Percentiles rank a stretch among this genome's conserved stretches.
Conservation (phyloP, 1,284 basidiomycete genomes). For the Mycosarcoma maydis region DNA sequence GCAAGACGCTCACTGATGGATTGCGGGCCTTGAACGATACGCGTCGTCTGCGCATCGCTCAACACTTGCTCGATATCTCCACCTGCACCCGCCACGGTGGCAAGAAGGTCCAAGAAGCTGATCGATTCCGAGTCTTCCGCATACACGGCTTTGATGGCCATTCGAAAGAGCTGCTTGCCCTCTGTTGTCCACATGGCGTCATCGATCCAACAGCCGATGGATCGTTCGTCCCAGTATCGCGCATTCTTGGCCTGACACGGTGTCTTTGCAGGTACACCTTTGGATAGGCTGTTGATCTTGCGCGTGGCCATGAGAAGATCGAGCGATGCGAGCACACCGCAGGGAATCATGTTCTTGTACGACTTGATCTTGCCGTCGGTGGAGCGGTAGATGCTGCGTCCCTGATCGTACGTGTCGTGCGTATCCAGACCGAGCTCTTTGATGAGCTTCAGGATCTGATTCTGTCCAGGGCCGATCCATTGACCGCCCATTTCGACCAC, state of each 20-base stretch:
- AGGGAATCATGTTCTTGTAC: constrained; percentile 39
- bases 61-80: constrained; percentile 39
- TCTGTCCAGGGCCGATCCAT: constrained; percentile 70
- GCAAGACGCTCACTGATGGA: constrained; percentile 33
- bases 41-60: constrained; percentile 41
- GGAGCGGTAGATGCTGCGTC: constrained; percentile 38
- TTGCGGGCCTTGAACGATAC: constrained; percentile 37
- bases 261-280: constrained; percentile 23
- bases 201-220: constrained; percentile 47
- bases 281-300: constrained; percentile 45
- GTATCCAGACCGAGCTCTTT: constrained; percentile 67
- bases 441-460: constrained; percentile 69
- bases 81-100: constrained; percentile 34
- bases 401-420: constrained; percentile 41
- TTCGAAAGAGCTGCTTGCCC: constrained; percentile 30
- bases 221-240: constrained; percentile 35
- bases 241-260: constrained; percentile 21
- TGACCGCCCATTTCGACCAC: constrained; percentile 70
- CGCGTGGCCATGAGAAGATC: constrained; percentile 35
- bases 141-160: constrained; percentile 49
- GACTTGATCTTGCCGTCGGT: constrained; percentile 26
- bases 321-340: constrained; percentile 35
- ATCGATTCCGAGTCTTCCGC: constrained; percentile 40
- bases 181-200: constrained; percentile 35
- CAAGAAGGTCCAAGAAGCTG: constrained; percentile 41